Evolutionary conservation across 2,329 filamentous ascomycete genomes (phyloP).

Genomic region (Microcyclosporella mali): DNA sequence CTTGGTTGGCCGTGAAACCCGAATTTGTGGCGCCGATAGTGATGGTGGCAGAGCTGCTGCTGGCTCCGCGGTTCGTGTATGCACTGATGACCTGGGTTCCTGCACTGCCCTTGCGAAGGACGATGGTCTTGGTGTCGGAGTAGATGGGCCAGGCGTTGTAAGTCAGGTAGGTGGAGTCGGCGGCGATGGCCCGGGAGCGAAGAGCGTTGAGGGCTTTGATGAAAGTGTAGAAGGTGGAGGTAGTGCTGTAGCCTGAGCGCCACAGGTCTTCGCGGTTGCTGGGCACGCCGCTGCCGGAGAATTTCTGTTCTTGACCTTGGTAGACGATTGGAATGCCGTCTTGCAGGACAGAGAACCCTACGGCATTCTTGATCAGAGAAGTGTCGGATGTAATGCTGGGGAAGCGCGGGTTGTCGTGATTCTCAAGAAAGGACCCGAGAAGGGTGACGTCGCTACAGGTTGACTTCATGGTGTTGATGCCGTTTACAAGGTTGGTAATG

Average conservation of each 20-base stretch:
- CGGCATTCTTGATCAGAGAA: constrained; percentile 52
- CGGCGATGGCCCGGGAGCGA: constrained; percentile 39
- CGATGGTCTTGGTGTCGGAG: constrained; percentile 36
- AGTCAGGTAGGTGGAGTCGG: constrained; percentile 33
- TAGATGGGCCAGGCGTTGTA: constrained; percentile 36
- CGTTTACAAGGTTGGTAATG: constrained; percentile 33
- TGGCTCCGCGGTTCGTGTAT: constrained; percentile 24
- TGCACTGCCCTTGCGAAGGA: constrained; percentile 39
- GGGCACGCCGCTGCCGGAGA: constrained; percentile 30
- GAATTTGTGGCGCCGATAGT: constrained; percentile 26
- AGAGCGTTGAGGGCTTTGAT: constrained; percentile 44
- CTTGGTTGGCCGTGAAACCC: constrained; percentile 21
- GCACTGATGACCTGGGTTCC: constrained; percentile 34
- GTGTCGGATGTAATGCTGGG: constrained; percentile 45
- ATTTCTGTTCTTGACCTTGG: constrained; percentile 58
- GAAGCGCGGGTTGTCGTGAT: constrained; percentile 34
- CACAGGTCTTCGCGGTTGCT: constrained; percentile 36
- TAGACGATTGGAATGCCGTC: constrained; percentile 60
- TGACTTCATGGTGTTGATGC: constrained; percentile 23
- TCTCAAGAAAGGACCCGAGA: constrained; percentile 35
- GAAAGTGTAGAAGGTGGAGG: constrained; percentile 36
- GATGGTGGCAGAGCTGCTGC: constrained; percentile 18
- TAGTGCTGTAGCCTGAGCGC: constrained; percentile 34
- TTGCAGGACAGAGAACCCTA: constrained; percentile 53
- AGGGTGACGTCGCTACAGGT: constrained; percentile 33